Evolutionary conservation across 441 rosid genomes (phyloP), one percentile per base, ranked within the genome.

Genomic region (Capsella rubella): DNA sequence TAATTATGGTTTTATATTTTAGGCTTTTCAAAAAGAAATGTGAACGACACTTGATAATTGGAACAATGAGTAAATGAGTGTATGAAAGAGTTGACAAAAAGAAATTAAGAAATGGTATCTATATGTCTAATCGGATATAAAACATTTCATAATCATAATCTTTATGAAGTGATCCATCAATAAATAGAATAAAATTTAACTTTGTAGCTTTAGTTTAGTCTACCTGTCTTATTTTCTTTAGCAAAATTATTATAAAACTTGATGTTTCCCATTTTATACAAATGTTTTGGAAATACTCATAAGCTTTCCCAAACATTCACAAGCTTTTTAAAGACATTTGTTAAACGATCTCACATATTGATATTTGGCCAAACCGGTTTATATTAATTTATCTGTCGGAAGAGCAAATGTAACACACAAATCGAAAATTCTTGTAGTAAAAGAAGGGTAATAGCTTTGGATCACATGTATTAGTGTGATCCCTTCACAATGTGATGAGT

Each of bases 151-250:
- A 53, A 53, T 39, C 16, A 40, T 27, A 53, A 53, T 39, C 16
- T 39, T 10, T 15, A 16, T 53, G 71, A 28, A 53, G 72, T 39
- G 52, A 67, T 53, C 40, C 37, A 67, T 53, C 51, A 27, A 27
- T 39, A 52, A 35, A 67, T 11, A 39, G 60, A 67, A 67, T 52
- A n/a, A 52, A 15, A 5, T 0, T 35, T 8, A 13, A 13, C 47
- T 18, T 65, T 65, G 25, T 37, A 8, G 37, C 58, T 52, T 52
- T 37, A 13, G 11, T 14, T 21, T 21, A 65, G 69, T 35, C 8
- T 45, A 28, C 42, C n/a, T 45, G 40, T 45, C n/a, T 13, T 37
- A 4, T 63, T 29, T 15, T n/a, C 68, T 46, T 62, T 10, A 45
- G 28, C 6, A 37, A 34, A 34, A 3, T 10, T 37, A 37, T 37